Base-by-base conservation (phyloP, 257 asterid genomes). In the Solanum chmielewskii region DNA sequence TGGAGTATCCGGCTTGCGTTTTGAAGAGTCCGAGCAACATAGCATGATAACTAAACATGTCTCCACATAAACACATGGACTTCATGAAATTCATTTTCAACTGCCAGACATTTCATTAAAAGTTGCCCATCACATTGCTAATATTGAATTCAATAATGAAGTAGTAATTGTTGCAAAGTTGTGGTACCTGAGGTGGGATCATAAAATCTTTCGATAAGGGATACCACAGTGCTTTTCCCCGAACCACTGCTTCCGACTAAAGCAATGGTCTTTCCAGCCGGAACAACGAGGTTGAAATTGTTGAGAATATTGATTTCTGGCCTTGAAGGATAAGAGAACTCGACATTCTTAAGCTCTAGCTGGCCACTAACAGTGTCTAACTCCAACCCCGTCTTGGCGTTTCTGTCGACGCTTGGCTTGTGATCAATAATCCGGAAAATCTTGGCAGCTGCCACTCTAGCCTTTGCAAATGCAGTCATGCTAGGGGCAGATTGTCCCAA, bases 201-300 rank as follows among this genome's bases (percentile, higher is more conserved):
- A 29, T 96, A 96, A 86, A 96, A 96, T 84, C 99, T 94, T 91
- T 96, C 99, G 7, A 96, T 94, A 76, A 96, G 98, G 80, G 99
- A 93, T 25, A 96, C 99, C 47, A 96, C 98, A 1, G 99, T 96
- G 87, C 99, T 96, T 88, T 96, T 96, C 2, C 99, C 99, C 0
- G 99, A 96, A 71, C 99, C 98, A 45, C 99, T 96, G 89, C 98
- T 95, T 49, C 98, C 99, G 2, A 96, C 98, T 86, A 96, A 86
- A 29, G 99, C 99, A 3, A 96, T 93, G 11, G 98, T 96, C 90
- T 94, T 96, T 59, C 99, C 98, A 2, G 99, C 93, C 2, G 95
- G 98, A 70, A 96, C 96, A 37, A 86, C 84, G 4, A 96, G 97
- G 76, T 90, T 90, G 71, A 96, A 92, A 80, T 90, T 91, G 76